phyloP scores from a whole-genome alignment of 208 protist species.

The Histomonas meleagridis region DNA sequence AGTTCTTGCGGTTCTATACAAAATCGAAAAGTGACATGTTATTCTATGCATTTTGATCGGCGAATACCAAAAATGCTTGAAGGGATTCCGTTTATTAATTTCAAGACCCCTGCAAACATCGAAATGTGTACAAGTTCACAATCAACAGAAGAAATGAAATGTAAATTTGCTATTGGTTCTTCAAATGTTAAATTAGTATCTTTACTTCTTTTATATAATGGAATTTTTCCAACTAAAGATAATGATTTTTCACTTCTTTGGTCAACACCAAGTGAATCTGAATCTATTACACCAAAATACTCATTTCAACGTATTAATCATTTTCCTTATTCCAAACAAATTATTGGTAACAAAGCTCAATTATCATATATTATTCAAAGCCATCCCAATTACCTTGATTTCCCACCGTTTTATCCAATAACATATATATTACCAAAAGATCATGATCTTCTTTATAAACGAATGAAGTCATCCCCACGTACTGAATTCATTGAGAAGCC shows the following conservation, averaged over 20 bases:
- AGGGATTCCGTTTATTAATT: no score
- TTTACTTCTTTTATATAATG: neutral
- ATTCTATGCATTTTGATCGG: no score
- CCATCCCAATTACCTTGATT: neutral
- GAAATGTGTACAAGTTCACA: no score
- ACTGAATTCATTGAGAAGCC: neutral
- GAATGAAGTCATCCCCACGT: neutral
- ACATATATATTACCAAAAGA: neutral
- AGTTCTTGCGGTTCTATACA: no score
- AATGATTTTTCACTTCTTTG: neutral
- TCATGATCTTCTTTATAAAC: neutral
- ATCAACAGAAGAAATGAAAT: neutral
- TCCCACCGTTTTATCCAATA: neutral
- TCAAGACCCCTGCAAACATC: no score
- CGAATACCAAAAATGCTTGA: no score
- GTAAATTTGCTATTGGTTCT: neutral
- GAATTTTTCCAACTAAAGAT: neutral
- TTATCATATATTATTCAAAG: conserved; percentile 7
- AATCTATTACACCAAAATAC: neutral
- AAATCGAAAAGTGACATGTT: no score
- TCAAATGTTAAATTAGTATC: neutral
- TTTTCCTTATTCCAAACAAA: conserved; percentile 36
- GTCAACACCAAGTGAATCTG: neutral
- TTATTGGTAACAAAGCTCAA: conserved; percentile 29
- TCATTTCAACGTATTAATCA: neutral